Percentiles rank a stretch among this genome's conserved stretches.
phyloP scores from a whole-genome alignment of 768 basidiomycete species.

The Boletus subparvulus region DNA sequence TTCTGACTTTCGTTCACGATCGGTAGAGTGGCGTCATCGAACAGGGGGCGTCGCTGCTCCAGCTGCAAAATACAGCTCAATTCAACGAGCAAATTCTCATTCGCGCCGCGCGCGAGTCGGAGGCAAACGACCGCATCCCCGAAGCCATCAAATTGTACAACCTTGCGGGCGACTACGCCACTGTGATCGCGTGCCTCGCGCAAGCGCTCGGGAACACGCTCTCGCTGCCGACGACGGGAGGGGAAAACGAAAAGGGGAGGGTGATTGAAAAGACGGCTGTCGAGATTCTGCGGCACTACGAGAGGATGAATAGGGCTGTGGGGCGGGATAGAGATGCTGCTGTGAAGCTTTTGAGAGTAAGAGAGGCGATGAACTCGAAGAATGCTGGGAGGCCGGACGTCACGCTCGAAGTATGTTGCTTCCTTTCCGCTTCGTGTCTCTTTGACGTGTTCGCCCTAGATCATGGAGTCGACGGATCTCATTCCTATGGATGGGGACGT shows the following conservation, averaged over 20 bases:
- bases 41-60: conserved; percentile 74
- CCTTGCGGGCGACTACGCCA: conserved; percentile 86
- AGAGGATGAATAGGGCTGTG: conserved; percentile 68
- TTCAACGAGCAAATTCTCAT: conserved; percentile 84
- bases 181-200: conserved; percentile 85
- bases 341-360: conserved; percentile 70
- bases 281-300: conserved; percentile 79
- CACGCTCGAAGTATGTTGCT: conserved; percentile 70
- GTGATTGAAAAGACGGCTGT: conserved; percentile 70
- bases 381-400: conserved; percentile 68
- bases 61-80: conserved; percentile 59
- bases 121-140: conserved; percentile 78
- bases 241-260: conserved; percentile 58
- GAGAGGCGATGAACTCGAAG: conserved; percentile 79
- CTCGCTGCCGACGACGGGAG: conserved; percentile 53
- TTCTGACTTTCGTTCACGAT: not conserved
- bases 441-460: conserved; percentile 39
- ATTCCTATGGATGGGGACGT: conserved; percentile 87
- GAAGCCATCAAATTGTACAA: conserved; percentile 97
- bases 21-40: conserved; percentile 83
- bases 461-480: conserved; percentile 84
- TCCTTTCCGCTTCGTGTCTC: not conserved
- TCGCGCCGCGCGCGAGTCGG: conserved; percentile 77
- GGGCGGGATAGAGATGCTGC: conserved; percentile 75
- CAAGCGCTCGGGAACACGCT: conserved; percentile 84